phyloP scores from a whole-genome alignment of 345 rosid genomes.

The Linum lewisii region DNA sequence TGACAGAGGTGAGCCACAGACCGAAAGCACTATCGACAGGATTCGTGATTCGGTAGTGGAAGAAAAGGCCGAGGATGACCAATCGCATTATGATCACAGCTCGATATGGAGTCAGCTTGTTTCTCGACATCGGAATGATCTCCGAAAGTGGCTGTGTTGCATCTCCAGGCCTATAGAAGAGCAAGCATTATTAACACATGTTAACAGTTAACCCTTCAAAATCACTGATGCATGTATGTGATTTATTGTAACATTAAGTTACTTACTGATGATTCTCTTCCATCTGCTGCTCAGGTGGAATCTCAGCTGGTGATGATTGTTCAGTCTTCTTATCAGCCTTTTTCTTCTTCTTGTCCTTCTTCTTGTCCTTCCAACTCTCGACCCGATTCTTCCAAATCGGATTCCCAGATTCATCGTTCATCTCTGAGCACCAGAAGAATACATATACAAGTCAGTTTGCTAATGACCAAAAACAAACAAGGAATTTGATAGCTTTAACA shows the following conservation, averaged over 20 bases:
- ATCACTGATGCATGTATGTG: background rate
- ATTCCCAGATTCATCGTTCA: slow-evolving; percentile 74
- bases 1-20: slow-evolving; percentile 90
- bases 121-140: slow-evolving; percentile 50
- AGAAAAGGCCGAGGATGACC: slow-evolving; percentile 79
- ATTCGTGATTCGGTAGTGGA: slow-evolving; percentile 80
- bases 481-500: background rate
- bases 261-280: slow-evolving; percentile 62
- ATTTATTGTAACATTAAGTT: background rate
- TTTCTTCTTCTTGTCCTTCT: slow-evolving; percentile 69
- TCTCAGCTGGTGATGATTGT: slow-evolving; percentile 37
- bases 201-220: background rate
- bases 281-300: slow-evolving; percentile 85
- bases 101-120: slow-evolving; percentile 71
- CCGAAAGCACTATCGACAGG: slow-evolving; percentile 85
- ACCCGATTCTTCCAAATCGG: slow-evolving; percentile 98
- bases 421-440: slow-evolving; percentile 30
- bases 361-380: slow-evolving; percentile 96
- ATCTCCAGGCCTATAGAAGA: slow-evolving; percentile 37
- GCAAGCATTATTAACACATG: background rate
- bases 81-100: slow-evolving; percentile 63
- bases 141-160: slow-evolving; percentile 60
- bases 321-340: slow-evolving; percentile 48
- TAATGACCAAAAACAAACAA: slow-evolving; percentile 3
- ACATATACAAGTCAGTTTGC: slow-evolving; percentile 3